A percentile compares a stretch with the other conserved stretches of the same genome.
phyloP scores from a whole-genome alignment of 164 flowering plant genomes.

The Akebia trifoliata region DNA sequence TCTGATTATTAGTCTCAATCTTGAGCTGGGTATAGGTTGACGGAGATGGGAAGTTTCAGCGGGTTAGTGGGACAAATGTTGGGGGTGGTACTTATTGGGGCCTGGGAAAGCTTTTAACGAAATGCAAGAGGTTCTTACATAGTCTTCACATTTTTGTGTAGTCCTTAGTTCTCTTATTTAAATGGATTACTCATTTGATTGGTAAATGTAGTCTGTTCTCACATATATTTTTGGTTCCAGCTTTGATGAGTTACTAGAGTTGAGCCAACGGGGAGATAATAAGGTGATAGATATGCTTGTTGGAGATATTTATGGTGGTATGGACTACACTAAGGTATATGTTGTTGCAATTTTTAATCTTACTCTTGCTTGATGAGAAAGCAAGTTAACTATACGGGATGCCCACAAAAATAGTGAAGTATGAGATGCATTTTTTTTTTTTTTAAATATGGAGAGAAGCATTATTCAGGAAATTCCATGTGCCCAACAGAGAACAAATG shows the following conservation, averaged over 20 bases:
- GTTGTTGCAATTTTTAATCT: not conserved
- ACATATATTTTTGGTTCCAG: conserved; percentile 28
- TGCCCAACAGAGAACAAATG: not conserved
- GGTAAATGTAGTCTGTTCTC: not conserved
- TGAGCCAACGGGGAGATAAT: conserved; percentile 90
- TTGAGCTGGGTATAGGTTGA: conserved; percentile 60
- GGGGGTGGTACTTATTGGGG: conserved; percentile 99
- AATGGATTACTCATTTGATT: not conserved
- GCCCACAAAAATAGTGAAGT: not conserved
- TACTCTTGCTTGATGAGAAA: conserved; percentile 1
- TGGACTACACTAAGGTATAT: conserved; percentile 84
- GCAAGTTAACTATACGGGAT: not conserved
- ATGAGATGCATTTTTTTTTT: too few species aligned
- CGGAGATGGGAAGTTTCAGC: conserved; percentile 88
- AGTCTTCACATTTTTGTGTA: conserved; percentile 1
- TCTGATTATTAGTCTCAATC: conserved; percentile 5
- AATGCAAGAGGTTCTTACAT: conserved; percentile 73
- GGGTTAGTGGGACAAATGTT: conserved; percentile 96
- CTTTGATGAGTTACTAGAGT: conserved; percentile 95
- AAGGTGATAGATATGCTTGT: conserved; percentile 91
- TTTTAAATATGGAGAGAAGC: too few species aligned
- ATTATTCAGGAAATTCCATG: not conserved
- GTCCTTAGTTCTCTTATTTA: not conserved
- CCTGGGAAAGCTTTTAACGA: conserved; percentile 80
- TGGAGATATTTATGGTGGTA: conserved; percentile 96